Evolutionary conservation across 495 filamentous ascomycete genomes (phyloP).

Genomic region (Umbilicaria muhlenbergii): DNA sequence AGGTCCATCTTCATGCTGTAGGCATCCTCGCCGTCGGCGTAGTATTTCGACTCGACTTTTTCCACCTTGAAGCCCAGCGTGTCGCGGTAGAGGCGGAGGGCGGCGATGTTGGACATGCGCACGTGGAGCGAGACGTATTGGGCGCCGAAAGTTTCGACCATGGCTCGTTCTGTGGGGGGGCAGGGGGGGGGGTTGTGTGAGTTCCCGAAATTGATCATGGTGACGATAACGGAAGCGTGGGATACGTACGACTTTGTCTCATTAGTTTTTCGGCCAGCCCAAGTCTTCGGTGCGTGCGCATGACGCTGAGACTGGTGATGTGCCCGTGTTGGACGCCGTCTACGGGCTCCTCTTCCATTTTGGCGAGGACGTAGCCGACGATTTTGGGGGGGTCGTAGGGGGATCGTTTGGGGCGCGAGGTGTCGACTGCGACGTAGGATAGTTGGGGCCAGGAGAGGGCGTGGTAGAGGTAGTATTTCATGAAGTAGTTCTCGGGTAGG

Average conservation of each 20-base stretch:
- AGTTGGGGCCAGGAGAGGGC: constrained; percentile 95
- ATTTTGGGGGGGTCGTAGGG: constrained; percentile 86
- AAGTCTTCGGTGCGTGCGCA: constrained; percentile 83
- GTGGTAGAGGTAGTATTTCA: constrained; percentile 99
- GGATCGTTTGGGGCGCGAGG: constrained; percentile 53
- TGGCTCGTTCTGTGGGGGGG: constrained; percentile 58
- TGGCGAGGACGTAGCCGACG: constrained; percentile 96
- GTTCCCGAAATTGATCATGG: background rate
- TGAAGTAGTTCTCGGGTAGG: constrained; percentile 97
- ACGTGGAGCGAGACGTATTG: constrained; percentile 93
- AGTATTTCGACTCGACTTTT: constrained; percentile 86
- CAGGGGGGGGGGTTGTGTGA: background rate
- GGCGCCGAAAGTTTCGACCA: constrained; percentile 85
- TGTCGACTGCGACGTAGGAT: constrained; percentile 89
- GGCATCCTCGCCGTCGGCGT: constrained; percentile 95
- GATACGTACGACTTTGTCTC: constrained; percentile 75
- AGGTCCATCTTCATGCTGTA: constrained; percentile 86
- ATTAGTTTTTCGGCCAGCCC: constrained; percentile 95
- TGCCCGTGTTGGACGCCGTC: constrained; percentile 90
- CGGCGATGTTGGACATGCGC: constrained; percentile 81
- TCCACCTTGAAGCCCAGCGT: constrained; percentile 85
- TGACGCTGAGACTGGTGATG: constrained; percentile 88
- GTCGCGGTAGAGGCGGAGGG: constrained; percentile 80
- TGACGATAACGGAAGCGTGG: background rate
- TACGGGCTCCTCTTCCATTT: constrained; percentile 96